Percentiles rank a stretch among this genome's conserved stretches.
Conservation (phyloP, 2,329 filamentous ascomycete species). For the Colletotrichum orchidophilum region DNA sequence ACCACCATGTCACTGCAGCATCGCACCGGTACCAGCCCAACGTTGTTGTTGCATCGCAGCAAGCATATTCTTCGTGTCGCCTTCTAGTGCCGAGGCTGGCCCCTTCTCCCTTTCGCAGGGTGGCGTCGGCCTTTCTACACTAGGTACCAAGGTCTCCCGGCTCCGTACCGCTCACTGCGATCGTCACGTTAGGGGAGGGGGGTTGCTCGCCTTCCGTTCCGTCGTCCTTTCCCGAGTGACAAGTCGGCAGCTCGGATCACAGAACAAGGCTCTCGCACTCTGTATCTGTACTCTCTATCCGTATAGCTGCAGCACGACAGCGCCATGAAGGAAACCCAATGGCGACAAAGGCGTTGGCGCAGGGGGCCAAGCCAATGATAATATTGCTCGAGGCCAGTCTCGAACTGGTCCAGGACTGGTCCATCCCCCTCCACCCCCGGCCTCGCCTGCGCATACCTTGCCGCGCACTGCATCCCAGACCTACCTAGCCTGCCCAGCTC, state of each 20-base stretch:
- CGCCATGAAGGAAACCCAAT: background rate
- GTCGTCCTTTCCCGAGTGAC: background rate
- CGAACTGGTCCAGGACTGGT: background rate
- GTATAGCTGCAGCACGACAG: background rate
- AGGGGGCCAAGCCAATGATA: constrained; percentile 28
- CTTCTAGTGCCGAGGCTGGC: constrained; percentile 8
- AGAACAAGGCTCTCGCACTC: background rate
- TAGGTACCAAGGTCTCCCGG: background rate
- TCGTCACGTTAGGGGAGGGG: background rate
- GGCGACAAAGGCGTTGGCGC: constrained; percentile 14
- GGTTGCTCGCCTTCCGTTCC: background rate
- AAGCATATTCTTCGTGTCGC: constrained; percentile 13
- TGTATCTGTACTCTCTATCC: background rate
- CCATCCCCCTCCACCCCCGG: background rate
- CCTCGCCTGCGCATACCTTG: constrained; percentile 3
- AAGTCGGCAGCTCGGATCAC: background rate
- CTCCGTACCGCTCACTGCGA: background rate
- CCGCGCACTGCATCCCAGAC: background rate
- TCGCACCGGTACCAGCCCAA: background rate
- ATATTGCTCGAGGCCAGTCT: constrained; percentile 20
- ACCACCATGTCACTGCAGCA: constrained; percentile 4
- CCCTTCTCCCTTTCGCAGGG: background rate
- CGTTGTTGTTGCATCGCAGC: constrained; percentile 21
- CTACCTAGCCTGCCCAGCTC: constrained; percentile 12
- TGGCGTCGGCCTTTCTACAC: background rate